Conservation (phyloP, 1,139 yeast species). For the Kodamaea arcana region DNA sequence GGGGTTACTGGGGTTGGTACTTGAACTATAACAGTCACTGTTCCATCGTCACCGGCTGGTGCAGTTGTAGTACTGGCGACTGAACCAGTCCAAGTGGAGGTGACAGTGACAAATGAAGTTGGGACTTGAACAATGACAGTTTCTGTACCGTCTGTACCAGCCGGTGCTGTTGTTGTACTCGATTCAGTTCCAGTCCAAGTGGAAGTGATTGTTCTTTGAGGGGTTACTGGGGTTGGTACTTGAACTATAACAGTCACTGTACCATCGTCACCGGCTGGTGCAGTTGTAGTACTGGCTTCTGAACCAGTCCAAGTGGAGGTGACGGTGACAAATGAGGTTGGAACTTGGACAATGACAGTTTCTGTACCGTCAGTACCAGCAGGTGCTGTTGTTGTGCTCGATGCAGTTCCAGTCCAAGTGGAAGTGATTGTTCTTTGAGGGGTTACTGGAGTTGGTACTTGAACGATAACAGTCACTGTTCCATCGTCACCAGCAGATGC, state of each 20-base stretch:
- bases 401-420: background rate
- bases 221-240: constrained; percentile 2
- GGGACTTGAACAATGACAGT: background rate
- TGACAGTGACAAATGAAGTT: background rate
- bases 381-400: background rate
- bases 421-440: background rate
- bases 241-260: constrained; percentile 2
- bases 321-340: constrained; percentile 8
- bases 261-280: constrained; percentile 9
- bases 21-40: constrained; percentile 5
- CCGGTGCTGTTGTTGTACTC: background rate
- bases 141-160: background rate
- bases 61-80: background rate
- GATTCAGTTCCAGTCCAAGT: background rate
- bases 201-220: background rate
- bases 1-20: constrained; percentile 6
- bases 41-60: constrained; percentile 1
- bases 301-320: constrained; percentile 5
- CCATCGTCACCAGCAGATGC: background rate
- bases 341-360: constrained; percentile 5
- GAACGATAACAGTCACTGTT: background rate
- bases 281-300: constrained; percentile 7
- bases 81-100: background rate
- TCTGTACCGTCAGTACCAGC: background rate
- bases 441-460: background rate